These are phyloP conservation scores for Quercus berberidifolia DNA, from an alignment of 306 rosid species.

Conservation along the genomic window DNA sequence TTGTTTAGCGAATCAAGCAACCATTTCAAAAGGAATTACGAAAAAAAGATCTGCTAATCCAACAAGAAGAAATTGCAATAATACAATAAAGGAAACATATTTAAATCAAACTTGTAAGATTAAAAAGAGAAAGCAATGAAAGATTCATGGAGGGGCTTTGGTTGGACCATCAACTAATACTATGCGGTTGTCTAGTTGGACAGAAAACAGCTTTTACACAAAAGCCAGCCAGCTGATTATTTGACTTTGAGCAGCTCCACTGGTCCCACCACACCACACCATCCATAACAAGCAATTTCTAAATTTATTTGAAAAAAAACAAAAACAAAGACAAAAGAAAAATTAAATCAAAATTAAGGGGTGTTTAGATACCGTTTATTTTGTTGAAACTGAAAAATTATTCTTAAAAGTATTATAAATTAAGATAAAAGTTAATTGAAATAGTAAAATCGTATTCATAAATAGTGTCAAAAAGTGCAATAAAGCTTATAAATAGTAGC, in stretches of 20 bases:
- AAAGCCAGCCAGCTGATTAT: conserved; percentile 36
- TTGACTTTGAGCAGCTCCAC: conserved; percentile 49
- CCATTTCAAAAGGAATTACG: too few species aligned
- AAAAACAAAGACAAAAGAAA: too few species aligned
- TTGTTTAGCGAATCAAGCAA: too few species aligned
- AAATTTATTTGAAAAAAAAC: too few species aligned
- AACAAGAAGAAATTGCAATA: too few species aligned
- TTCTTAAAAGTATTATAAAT: accelerated
- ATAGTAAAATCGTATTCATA: accelerated
- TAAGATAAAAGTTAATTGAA: too few species aligned
- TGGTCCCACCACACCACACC: conserved; percentile 34
- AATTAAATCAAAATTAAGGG: too few species aligned
- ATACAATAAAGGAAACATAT: too few species aligned
- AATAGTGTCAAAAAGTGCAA: accelerated
- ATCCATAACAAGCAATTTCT: background rate
- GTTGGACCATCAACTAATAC: conserved; percentile 3
- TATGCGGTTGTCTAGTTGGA: conserved; percentile 35
- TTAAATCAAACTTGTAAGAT: too few species aligned
- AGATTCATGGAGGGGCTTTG: background rate
- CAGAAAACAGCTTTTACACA: conserved; percentile 58
- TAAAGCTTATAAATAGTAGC: accelerated
- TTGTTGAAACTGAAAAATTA: accelerated
- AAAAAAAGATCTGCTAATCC: too few species aligned
- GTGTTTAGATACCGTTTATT: accelerated
- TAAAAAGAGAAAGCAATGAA: background rate